Percentiles rank a stretch among this genome's conserved stretches.
Conservation (phyloP, 148 eudicot genomes). For the Silene uniflora region DNA sequence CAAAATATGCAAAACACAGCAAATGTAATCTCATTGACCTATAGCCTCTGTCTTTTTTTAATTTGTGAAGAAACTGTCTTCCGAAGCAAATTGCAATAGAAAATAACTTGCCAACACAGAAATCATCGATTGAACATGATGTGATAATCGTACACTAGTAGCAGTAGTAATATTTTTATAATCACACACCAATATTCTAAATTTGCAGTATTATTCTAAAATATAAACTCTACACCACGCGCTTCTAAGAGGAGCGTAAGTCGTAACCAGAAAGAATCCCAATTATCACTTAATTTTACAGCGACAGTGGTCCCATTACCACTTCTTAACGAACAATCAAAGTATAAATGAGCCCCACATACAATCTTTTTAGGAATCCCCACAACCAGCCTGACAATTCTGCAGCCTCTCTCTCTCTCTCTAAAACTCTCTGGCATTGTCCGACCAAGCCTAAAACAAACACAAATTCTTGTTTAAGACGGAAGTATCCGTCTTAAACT, state of each 20-base stretch:
- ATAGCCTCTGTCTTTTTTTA: not conserved
- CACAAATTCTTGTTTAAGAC: too few relatives aligned
- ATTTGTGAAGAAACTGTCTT: not conserved
- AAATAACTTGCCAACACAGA: not conserved
- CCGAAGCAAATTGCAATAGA: not conserved
- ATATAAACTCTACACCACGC: not conserved
- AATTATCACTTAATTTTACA: not conserved
- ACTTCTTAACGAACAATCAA: not conserved
- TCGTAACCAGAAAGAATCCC: too few relatives aligned
- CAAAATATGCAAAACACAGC: not conserved
- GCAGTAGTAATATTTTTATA: not conserved
- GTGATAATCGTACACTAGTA: too few relatives aligned
- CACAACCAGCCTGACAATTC: constrained; percentile 8
- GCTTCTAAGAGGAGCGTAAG: not conserved
- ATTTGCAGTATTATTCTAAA: not conserved
- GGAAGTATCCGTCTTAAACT: too few relatives aligned
- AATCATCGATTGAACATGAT: constrained; percentile 6
- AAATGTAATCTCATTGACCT: constrained; percentile 12
- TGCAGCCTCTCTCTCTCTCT: constrained; percentile 18
- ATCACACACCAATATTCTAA: not conserved
- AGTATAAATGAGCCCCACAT: not conserved
- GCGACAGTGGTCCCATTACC: not conserved
- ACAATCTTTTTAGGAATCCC: not conserved
- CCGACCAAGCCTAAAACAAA: constrained; percentile 4
- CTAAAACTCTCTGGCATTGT: not conserved